phyloP scores from a whole-genome alignment of 2,329 filamentous ascomycete species.

The Aurifilum marmelostoma region DNA sequence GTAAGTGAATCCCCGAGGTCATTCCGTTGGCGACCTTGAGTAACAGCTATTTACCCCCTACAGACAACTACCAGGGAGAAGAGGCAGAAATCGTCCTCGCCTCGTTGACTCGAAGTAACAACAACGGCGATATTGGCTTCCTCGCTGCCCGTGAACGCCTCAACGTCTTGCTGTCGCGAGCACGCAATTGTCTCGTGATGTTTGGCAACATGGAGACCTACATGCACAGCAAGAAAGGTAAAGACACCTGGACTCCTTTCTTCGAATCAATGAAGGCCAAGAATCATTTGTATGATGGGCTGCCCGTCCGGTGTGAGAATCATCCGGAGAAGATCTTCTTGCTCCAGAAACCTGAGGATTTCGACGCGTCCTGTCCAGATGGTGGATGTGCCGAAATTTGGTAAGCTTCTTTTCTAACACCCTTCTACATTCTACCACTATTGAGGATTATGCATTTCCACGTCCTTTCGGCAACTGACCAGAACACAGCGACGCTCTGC shows the following conservation, averaged over 20 bases:
- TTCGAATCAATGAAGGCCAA: constrained; percentile 58
- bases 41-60: constrained; percentile 12
- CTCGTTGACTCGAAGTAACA: constrained; percentile 70
- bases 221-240: constrained; percentile 59
- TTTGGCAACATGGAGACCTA: constrained; percentile 73
- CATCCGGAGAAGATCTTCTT: constrained; percentile 56
- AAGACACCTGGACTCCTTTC: constrained; percentile 59
- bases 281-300: constrained; percentile 59
- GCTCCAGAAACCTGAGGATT: constrained; percentile 57
- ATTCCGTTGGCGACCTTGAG: neutral
- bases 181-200: constrained; percentile 67
- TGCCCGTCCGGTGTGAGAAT: constrained; percentile 62
- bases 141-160: constrained; percentile 67
- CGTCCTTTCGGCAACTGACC: neutral
- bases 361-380: constrained; percentile 65
- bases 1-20: constrained; percentile 46
- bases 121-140: constrained; percentile 68
- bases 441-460: neutral
- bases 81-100: constrained; percentile 74
- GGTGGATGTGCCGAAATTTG: constrained; percentile 70
- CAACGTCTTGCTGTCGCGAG: constrained; percentile 71
- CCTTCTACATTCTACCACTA: neutral
- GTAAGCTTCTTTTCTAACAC: constrained; percentile 43
- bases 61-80: constrained; percentile 80
- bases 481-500: constrained; percentile 46